These are phyloP conservation scores for Zymoseptoria crescenta DNA, from an alignment of 2,329 filamentous ascomycete genomes.

Conservation along the genomic window DNA sequence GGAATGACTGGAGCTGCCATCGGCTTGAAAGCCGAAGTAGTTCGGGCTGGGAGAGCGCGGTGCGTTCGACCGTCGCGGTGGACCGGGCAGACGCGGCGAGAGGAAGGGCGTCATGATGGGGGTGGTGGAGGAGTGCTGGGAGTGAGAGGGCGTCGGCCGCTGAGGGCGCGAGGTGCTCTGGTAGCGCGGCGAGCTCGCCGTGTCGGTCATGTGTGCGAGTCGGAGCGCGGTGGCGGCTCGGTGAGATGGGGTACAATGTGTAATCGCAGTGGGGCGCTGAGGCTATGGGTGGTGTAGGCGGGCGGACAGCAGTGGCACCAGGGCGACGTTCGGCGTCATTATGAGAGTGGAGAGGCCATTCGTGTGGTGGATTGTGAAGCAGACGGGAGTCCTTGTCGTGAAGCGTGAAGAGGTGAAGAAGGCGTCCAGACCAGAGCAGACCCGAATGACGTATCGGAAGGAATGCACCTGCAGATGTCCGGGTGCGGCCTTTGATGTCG, in stretches of 20 bases:
- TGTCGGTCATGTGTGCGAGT: constrained; percentile 16
- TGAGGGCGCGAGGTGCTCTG: constrained; percentile 4
- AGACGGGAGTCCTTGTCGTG: neutral
- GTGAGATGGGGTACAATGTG: neutral
- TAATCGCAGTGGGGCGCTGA: neutral
- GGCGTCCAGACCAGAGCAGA: neutral
- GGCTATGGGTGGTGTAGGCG: neutral
- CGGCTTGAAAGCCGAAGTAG: constrained; percentile 73
- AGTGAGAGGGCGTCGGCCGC: neutral
- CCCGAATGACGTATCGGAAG: neutral
- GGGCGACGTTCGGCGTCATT: neutral
- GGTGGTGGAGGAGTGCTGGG: constrained; percentile 7
- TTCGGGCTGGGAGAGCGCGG: constrained; percentile 56
- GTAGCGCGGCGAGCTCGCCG: constrained; percentile 20
- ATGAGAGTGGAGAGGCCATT: neutral
- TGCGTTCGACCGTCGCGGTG: constrained; percentile 12
- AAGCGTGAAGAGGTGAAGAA: neutral
- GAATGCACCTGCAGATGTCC: neutral
- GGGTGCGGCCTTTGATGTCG: neutral
- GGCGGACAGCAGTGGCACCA: neutral
- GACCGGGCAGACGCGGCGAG: constrained; percentile 17
- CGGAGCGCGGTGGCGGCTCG: constrained; percentile 2
- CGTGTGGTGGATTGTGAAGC: neutral
- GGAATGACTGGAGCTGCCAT: constrained; percentile 53
- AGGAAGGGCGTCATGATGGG: constrained; percentile 26